These are phyloP conservation scores for Arabidopsis hybrid DNA, from an alignment of 441 rosid genomes.

Conservation along the genomic window DNA sequence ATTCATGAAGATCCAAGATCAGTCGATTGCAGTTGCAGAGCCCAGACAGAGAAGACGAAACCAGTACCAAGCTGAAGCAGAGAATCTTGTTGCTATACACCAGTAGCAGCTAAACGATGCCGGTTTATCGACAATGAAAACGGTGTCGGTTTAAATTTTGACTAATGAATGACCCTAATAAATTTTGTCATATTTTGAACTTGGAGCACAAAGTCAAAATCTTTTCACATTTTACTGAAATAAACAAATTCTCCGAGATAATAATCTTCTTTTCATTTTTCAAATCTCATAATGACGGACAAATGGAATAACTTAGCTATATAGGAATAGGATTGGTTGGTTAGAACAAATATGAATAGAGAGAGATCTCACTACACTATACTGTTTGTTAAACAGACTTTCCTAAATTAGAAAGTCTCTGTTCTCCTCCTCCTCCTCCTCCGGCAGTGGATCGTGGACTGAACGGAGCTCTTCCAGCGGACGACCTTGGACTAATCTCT, in stretches of 20 bases:
- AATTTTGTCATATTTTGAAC: background rate
- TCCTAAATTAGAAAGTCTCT: constrained; percentile 67
- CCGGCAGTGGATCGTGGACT: constrained; percentile 56
- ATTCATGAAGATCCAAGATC: constrained; percentile 33
- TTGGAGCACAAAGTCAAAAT: background rate
- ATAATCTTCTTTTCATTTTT: background rate
- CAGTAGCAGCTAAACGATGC: background rate
- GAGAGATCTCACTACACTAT: background rate
- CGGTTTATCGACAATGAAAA: background rate
- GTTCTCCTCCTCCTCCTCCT: constrained; percentile 50
- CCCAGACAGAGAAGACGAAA: background rate
- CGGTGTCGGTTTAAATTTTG: background rate
- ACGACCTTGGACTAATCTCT: constrained; percentile 55
- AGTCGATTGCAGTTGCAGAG: background rate
- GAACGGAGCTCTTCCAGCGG: constrained; percentile 62
- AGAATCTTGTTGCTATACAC: background rate
- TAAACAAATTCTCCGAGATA: background rate
- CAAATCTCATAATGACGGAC: background rate
- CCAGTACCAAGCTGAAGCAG: constrained; percentile 18
- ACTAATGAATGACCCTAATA: too few species aligned
- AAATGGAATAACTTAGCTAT: constrained; percentile 35
- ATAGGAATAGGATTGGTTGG: background rate
- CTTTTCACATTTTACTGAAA: background rate
- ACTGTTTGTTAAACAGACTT: constrained; percentile 53
- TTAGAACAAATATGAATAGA: background rate